Percentiles rank a stretch among this genome's conserved stretches.
These are phyloP conservation scores for Kappamyces sp. DNA, from an alignment of 192 early-diverging fungal species.

Conservation along the genomic window DNA sequence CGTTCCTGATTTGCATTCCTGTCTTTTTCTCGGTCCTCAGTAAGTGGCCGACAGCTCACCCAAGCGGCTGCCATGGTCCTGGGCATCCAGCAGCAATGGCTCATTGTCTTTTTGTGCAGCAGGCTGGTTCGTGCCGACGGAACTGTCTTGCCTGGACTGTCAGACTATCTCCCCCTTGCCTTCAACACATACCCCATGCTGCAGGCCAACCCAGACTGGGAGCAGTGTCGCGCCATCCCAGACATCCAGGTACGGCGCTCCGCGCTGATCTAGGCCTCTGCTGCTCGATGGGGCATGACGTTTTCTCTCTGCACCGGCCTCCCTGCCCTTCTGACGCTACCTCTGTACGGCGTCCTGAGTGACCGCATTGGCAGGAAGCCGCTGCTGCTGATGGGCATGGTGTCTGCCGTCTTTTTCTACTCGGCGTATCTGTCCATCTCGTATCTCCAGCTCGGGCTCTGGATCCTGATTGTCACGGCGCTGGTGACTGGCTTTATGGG, in stretches of 20 bases:
- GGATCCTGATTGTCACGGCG: conserved; percentile 28
- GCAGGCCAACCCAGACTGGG: conserved; percentile 10
- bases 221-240: conserved; percentile 15
- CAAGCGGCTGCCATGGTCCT: conserved; percentile 1
- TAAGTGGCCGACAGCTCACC: too few species aligned
- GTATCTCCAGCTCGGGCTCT: conserved; percentile 24
- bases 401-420: conserved; percentile 21
- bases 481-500: conserved; percentile 34
- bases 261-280: neutral
- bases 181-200: neutral
- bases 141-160: neutral
- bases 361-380: conserved; percentile 36
- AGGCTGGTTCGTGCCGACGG: neutral
- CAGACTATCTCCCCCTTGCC: conserved; percentile 11
- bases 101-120: conserved; percentile 25
- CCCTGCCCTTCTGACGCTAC: conserved; percentile 32
- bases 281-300: conserved; percentile 31
- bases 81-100: conserved; percentile 26
- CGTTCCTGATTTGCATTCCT: too few species aligned
- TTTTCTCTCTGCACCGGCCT: conserved; percentile 24
- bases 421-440: conserved; percentile 25
- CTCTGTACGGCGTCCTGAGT: conserved; percentile 28
- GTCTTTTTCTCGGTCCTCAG: too few species aligned
- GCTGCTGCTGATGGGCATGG: conserved; percentile 26
- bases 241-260: conserved; percentile 16